These are phyloP conservation scores for Eimeria praecox DNA, from an alignment of 169 alveolate genomes.

Conservation along the genomic window DNA sequence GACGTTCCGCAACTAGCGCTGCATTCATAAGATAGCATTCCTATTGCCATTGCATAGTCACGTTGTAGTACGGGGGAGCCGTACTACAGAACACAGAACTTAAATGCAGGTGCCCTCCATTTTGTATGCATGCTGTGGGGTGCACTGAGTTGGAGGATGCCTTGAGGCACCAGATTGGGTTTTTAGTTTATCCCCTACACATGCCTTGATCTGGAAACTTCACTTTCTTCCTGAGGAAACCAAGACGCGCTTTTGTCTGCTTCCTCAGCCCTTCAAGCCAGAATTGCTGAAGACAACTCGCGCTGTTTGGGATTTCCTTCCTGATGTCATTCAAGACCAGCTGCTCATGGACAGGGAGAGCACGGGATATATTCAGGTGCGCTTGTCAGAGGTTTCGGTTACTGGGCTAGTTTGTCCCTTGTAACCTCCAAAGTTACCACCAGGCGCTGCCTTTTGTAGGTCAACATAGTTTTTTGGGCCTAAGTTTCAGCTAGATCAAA, in stretches of 20 bases:
- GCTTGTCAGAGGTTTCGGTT: background rate
- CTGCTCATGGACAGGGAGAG: slow-evolving; percentile 99
- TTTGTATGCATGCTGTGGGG: background rate
- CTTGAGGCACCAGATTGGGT: background rate
- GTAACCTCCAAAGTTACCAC: background rate
- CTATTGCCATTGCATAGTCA: background rate
- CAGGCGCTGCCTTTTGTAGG: background rate
- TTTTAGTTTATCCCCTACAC: background rate
- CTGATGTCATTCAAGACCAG: slow-evolving; percentile 97
- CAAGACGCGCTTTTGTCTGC: background rate
- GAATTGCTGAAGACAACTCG: slow-evolving; percentile 72
- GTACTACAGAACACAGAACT: background rate
- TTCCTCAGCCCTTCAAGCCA: slow-evolving; percentile 72
- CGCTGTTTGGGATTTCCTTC: slow-evolving; percentile 93
- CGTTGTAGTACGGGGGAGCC: background rate
- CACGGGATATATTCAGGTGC: slow-evolving; percentile 97
- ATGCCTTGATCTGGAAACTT: background rate
- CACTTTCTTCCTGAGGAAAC: background rate
- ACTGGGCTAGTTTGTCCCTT: background rate
- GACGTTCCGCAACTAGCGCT: background rate
- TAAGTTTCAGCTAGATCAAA: background rate
- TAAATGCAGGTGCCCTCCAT: background rate
- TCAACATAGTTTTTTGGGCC: background rate
- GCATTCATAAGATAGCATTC: background rate
- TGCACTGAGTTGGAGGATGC: background rate